Evolutionary conservation across 2,329 filamentous ascomycete genomes (phyloP), one percentile per base, ranked within the genome.

Genomic region (Aspergillus calidoustus): DNA sequence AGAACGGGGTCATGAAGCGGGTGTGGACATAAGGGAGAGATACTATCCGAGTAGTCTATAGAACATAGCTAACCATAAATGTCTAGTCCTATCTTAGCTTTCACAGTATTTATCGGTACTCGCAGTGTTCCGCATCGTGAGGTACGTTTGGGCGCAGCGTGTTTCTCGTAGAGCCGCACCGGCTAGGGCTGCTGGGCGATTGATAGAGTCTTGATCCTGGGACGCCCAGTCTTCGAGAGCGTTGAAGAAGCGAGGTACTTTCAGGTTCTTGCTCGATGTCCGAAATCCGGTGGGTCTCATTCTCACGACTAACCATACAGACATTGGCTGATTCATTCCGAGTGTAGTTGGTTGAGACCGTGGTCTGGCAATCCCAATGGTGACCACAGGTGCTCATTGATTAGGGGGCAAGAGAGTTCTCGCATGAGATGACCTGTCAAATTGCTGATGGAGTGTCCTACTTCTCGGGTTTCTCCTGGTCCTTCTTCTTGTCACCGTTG

Each of bases 401-500:
- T 28, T n/a, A 46, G 43, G 22, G 19, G 41, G 50, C 15, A 28
- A 31, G 22, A 17, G 23, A 17, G 19, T 31, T 43, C 46, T 44
- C 44, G 22, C 17, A 41, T 22, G 8, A 48, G 28, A 43, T 22
- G 2, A 22, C 11, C 48, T 28, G 4, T 13, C 25, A 44, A 25
- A 38, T 52, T 19, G n/a, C 22, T 8, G n/a, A 30, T 23, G 13
- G 1, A 43, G 17, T n/a, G 4, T 38, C 17, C 8, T 58, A 61
- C 54, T 61, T 60, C 31, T 59, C 66, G 13, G 57, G 49, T 25
- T 57, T 68, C 25, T 69, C 67, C 49, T 68, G 65, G 11, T 54
- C 61, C 4, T 70, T 72, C 69, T 84, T 84, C 69, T 83, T 84
- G 64, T 93, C 90, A 3, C 89, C 92, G 9, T 96, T 90, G 1